Percentiles rank a stretch among this genome's conserved stretches.
Conservation (phyloP, 179 eudicot genomes). For the Beta macrorhiza region DNA sequence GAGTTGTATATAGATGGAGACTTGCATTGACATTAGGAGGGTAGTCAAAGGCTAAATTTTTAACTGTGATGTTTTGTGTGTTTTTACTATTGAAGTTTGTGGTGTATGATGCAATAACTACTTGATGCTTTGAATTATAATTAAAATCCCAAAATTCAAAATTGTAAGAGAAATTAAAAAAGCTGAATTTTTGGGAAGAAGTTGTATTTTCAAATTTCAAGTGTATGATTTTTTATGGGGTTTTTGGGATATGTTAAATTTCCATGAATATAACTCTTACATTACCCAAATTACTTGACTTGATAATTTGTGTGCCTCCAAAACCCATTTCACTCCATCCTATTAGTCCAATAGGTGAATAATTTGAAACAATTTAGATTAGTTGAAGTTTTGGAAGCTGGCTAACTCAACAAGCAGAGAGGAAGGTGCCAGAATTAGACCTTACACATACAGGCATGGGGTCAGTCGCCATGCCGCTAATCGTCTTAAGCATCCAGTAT, state of each 20-base stretch:
- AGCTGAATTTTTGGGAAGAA: not conserved
- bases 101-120: not conserved
- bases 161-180: not conserved
- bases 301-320: not conserved
- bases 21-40: conserved; percentile 16
- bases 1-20: conserved; percentile 19
- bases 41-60: conserved; percentile 15
- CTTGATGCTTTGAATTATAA: not conserved
- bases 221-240: not conserved
- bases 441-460: not conserved
- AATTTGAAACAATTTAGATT: not conserved
- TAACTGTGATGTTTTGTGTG: conserved; percentile 4
- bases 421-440: not conserved
- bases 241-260: not conserved
- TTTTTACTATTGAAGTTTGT: conserved; percentile 15
- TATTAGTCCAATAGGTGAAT: not conserved
- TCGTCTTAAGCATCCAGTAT: not conserved
- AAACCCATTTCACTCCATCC: too few species aligned
- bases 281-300: not conserved
- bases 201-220: not conserved
- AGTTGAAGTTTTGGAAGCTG: not conserved
- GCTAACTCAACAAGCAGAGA: not conserved
- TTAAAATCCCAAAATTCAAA: not conserved
- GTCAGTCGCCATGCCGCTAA: not conserved
- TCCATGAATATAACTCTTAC: not conserved